These are phyloP conservation scores for Larix kaempferi DNA, from an alignment of 75 land plant species.

Conservation along the genomic window DNA sequence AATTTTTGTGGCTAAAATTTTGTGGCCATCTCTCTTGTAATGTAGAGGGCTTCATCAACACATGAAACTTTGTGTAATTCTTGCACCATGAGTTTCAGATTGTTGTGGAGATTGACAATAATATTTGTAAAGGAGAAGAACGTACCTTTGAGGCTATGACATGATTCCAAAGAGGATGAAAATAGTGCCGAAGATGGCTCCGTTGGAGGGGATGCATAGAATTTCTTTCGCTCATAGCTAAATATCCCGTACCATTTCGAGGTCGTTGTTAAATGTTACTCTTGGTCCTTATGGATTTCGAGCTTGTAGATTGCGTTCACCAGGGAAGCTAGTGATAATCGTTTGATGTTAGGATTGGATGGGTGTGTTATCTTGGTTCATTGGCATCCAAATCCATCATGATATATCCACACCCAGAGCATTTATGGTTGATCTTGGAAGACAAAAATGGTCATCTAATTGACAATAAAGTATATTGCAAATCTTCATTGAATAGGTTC, in stretches of 20 bases:
- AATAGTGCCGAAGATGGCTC: constrained; percentile 55
- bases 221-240: constrained; percentile 45
- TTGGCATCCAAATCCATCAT: too few relatives aligned
- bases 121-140: constrained; percentile 46
- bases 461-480: too few relatives aligned
- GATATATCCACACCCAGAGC: too few relatives aligned
- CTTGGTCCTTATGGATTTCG: constrained; percentile 58
- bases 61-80: constrained; percentile 62
- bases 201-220: constrained; percentile 51
- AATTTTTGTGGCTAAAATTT: constrained; percentile 48
- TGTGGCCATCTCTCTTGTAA: constrained; percentile 23
- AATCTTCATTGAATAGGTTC: too few relatives aligned
- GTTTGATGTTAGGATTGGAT: constrained; percentile 34
- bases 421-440: too few relatives aligned
- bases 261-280: constrained; percentile 33
- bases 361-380: too few relatives aligned
- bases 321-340: constrained; percentile 62
- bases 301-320: constrained; percentile 69
- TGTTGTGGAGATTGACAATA: constrained; percentile 48
- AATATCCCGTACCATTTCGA: constrained; percentile 57
- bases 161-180: constrained; percentile 55
- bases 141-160: constrained; percentile 64
- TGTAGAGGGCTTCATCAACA: constrained; percentile 37
- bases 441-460: too few relatives aligned
- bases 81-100: constrained; percentile 50